Evolutionary conservation across 2,329 filamentous ascomycete genomes (phyloP).

Genomic region (Tympanopsis confertula): DNA sequence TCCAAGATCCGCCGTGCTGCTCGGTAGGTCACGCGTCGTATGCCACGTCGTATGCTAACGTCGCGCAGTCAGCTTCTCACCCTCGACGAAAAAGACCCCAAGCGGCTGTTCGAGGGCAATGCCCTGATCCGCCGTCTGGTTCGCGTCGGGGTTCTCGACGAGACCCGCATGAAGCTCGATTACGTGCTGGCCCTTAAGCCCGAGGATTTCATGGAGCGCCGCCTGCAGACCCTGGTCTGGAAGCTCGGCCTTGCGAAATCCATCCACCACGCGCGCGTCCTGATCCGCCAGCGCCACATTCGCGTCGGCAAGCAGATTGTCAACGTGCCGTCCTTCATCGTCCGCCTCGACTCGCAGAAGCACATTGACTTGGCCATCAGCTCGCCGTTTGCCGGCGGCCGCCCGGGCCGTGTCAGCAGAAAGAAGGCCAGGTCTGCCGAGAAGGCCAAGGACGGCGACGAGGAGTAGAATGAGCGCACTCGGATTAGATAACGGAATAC

Average conservation of each 20-base stretch:
- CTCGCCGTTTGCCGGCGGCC: constrained; percentile 95
- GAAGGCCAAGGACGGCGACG: constrained; percentile 68
- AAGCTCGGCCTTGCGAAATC: constrained; percentile 99
- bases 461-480: too few relatives aligned
- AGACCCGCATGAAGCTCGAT: constrained; percentile 99
- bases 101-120: constrained; percentile 99
- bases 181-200: constrained; percentile 99
- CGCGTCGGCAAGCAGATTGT: constrained; percentile 99
- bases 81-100: constrained; percentile 99
- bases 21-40: too few relatives aligned
- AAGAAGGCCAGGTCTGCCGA: constrained; percentile 99
- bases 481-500: too few relatives aligned
- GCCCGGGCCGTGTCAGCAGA: constrained; percentile 93
- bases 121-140: constrained; percentile 99
- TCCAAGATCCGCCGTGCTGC: constrained; percentile 99
- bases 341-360: constrained; percentile 99
- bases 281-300: constrained; percentile 99
- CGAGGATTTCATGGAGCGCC: constrained; percentile 99
- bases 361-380: constrained; percentile 98
- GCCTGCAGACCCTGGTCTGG: constrained; percentile 99
- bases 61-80: constrained; percentile 89
- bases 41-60: constrained; percentile 7
- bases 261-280: constrained; percentile 98
- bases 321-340: constrained; percentile 98
- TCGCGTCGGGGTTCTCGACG: constrained; percentile 97